Base-by-base conservation (phyloP, 768 basidiomycete species). In the Tylopilus intermedius region DNA sequence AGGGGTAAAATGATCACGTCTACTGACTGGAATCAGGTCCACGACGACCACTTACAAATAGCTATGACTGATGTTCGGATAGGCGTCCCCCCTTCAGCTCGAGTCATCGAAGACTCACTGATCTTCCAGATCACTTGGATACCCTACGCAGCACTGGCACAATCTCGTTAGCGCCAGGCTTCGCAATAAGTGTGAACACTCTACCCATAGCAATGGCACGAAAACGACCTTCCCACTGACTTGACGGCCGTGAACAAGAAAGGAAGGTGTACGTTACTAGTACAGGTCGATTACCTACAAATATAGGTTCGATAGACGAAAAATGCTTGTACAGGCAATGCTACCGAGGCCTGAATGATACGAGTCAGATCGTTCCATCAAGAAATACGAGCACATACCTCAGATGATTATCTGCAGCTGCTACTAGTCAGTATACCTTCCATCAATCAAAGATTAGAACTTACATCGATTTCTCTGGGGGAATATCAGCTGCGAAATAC, bases 381-480 rank as follows among this genome's bases (percentile, higher is more conserved):
- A 2, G 13, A n/a, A n/a, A 13, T 7, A 30, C 15, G 24, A 5
- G 18, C 1, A 11, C 2, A 1, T 49, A 58, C 56, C 35, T 11
- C 46, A 0, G 35, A 33, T n/a, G 21, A 58, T 21, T 4, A 40
- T 2, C 47, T 57, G 60, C 0, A 61, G 1, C 59, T 62, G 29
- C 15, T 7, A 35, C 21, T 8, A 4, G 21, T 62, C 3, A 15
- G 35, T 37, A 15, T 3, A 32, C 7, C 13, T 35, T 38, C n/a
- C 24, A 35, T 14, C 13, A 1, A 0, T 40, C 21, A 21, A 4
- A 3, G 8, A 43, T 8, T 27, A 13, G n/a, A 14, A 46, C 59
- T 54, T 44, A 60, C 59, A 1, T 37, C 1, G 2, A 58, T 13
- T 3, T 62, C 60, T 0, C 59, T 60, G n/a, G 13, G n/a, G 41